phyloP scores from a whole-genome alignment of 306 rosid species.

The Coriaria nepalensis region DNA sequence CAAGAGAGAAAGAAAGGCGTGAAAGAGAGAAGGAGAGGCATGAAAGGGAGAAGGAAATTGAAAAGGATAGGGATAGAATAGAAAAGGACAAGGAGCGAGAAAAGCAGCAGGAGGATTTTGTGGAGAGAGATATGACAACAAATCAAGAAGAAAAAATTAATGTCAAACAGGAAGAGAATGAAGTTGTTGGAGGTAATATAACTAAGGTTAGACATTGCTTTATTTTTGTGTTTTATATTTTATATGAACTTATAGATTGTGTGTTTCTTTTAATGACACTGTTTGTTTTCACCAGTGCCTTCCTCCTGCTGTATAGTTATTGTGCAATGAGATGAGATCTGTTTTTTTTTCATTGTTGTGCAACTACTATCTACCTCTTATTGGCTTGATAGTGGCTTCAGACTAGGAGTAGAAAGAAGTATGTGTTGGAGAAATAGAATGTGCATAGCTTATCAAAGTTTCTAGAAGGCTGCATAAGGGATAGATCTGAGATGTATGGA shows the following conservation, averaged over 20 bases:
- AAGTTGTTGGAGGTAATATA: conserved; percentile 22
- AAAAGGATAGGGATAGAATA: conserved; percentile 46
- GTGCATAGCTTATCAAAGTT: no score
- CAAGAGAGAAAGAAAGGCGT: conserved; percentile 63
- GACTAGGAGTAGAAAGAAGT: no score
- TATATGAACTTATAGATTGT: conserved; percentile 5
- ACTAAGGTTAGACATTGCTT: not conserved
- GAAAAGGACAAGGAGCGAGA: conserved; percentile 53
- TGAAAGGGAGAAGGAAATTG: conserved; percentile 31
- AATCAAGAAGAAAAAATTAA: conserved; percentile 31
- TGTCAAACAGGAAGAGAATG: conserved; percentile 26
- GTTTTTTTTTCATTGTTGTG: no score
- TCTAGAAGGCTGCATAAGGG: no score
- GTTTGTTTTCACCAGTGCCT: no score
- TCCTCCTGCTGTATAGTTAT: no score
- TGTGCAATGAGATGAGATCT: no score
- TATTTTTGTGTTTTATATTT: conserved; percentile 6
- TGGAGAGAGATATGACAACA: conserved; percentile 19
- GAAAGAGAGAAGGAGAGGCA: conserved; percentile 21
- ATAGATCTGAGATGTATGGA: no score
- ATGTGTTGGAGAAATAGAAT: no score
- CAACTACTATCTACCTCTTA: no score
- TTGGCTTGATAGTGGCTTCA: no score
- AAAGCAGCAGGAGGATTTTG: conserved; percentile 27
- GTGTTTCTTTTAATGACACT: not conserved